These are phyloP conservation scores for Tetrapyrgos nigripes DNA, from an alignment of 1,284 basidiomycete species.

Conservation along the genomic window DNA sequence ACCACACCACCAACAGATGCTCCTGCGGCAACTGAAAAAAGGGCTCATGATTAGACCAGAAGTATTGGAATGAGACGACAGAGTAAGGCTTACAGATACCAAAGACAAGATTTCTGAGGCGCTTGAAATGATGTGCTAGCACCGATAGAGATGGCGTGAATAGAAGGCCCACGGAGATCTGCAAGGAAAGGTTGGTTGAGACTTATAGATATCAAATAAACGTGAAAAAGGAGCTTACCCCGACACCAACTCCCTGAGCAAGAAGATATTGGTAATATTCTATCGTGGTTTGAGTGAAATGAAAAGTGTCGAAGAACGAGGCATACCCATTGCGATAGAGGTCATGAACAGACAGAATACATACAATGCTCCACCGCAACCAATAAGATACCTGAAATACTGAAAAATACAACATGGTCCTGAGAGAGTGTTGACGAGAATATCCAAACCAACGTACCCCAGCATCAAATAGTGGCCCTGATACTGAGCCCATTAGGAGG, in stretches of 20 bases:
- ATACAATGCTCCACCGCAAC: constrained; percentile 19
- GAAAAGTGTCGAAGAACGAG: neutral
- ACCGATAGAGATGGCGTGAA: constrained; percentile 23
- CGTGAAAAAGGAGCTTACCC: constrained; percentile 9
- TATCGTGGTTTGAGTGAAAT: neutral
- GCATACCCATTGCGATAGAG: constrained; percentile 21
- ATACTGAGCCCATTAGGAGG: constrained; percentile 24
- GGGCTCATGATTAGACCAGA: neutral
- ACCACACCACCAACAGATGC: constrained; percentile 24
- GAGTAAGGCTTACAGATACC: constrained; percentile 22
- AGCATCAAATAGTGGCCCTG: constrained; percentile 27
- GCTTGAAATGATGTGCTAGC: constrained; percentile 26
- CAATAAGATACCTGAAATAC: constrained; percentile 25
- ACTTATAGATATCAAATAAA: neutral
- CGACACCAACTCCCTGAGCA: constrained; percentile 25
- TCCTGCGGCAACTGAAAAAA: constrained; percentile 19
- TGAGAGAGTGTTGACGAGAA: neutral
- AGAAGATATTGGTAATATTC: constrained; percentile 27
- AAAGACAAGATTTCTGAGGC: constrained; percentile 20
- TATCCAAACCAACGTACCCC: constrained; percentile 11
- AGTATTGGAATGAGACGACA: too few relatives aligned
- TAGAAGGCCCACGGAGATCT: constrained; percentile 23
- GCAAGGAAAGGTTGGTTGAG: neutral
- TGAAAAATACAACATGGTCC: neutral
- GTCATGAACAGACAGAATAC: constrained; percentile 26